These are phyloP conservation scores for Diaporthe velutina DNA, from an alignment of 2,329 filamentous ascomycete genomes.

Conservation along the genomic window DNA sequence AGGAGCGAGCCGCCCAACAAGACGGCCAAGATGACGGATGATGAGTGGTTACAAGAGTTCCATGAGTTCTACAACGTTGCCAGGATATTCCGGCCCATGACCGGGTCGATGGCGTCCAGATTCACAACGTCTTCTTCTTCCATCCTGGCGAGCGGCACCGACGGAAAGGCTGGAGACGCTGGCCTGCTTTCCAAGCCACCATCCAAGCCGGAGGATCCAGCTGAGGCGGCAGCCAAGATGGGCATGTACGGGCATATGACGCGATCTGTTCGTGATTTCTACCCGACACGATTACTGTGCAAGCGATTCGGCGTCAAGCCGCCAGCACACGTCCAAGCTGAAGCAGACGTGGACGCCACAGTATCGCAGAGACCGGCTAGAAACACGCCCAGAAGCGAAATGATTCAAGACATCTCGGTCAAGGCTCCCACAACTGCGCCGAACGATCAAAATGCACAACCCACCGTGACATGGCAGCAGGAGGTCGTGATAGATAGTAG, in stretches of 20 bases:
- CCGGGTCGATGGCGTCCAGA: slow-evolving; percentile 90
- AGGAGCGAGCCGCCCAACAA: slow-evolving; percentile 58
- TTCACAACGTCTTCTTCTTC: slow-evolving; percentile 77
- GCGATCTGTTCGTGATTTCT: slow-evolving; percentile 77
- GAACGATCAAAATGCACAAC: slow-evolving; percentile 25
- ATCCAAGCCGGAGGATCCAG: slow-evolving; percentile 77
- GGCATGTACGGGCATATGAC: slow-evolving; percentile 96
- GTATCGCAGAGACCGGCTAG: slow-evolving; percentile 35
- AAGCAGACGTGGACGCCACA: slow-evolving; percentile 54
- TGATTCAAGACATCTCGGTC: slow-evolving; percentile 1
- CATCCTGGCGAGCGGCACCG: slow-evolving; percentile 46
- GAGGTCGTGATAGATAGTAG: slow-evolving; percentile 72
- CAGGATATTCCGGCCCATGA: slow-evolving; percentile 89
- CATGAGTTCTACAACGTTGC: slow-evolving; percentile 77
- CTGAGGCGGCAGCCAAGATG: slow-evolving; percentile 86
- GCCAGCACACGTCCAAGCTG: slow-evolving; percentile 75
- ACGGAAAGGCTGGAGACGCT: slow-evolving; percentile 41
- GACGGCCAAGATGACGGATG: slow-evolving; percentile 59
- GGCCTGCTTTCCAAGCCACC: slow-evolving; percentile 60
- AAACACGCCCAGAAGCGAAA: not conserved
- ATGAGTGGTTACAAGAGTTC: slow-evolving; percentile 86
- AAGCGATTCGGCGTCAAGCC: slow-evolving; percentile 93
- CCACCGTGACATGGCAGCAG: slow-evolving; percentile 35
- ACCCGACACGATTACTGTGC: slow-evolving; percentile 87
- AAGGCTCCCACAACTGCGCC: slow-evolving; percentile 7